Conservation (phyloP, 257 asterid genomes). For the Gynochthodes officinalis region DNA sequence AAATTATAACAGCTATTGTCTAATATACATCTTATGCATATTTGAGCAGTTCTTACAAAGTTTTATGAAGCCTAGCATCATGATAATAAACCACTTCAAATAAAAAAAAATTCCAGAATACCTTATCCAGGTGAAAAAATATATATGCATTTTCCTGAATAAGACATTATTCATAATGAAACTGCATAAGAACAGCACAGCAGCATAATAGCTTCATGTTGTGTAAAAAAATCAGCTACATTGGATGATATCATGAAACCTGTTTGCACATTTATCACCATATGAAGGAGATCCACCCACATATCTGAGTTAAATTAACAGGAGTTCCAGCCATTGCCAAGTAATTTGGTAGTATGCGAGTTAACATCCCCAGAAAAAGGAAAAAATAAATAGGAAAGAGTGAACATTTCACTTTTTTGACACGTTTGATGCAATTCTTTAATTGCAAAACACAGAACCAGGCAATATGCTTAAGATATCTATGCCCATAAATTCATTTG, state of each 20-base stretch:
- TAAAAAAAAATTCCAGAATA: not conserved
- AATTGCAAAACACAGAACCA: not conserved
- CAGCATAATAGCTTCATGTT: not conserved
- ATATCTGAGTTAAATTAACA: not conserved
- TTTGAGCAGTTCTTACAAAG: not conserved
- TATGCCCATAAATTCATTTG: not conserved
- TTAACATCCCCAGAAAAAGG: not conserved
- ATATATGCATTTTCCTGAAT: too few species aligned
- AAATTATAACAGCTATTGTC: not conserved
- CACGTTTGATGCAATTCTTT: not conserved
- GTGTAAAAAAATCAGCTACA: not conserved
- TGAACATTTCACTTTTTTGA: too few species aligned
- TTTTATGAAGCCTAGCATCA: not conserved
- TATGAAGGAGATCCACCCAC: not conserved
- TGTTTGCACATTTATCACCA: not conserved
- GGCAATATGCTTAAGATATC: not conserved
- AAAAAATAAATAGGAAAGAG: not conserved
- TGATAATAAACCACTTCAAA: not conserved
- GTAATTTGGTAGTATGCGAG: not conserved
- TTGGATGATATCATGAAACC: not conserved
- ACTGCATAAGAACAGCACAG: not conserved
- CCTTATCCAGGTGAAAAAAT: too few species aligned
- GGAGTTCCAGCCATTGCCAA: not conserved
- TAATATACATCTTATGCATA: not conserved
- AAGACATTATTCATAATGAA: not conserved